A percentile compares a stretch with the other conserved stretches of the same genome.
These are phyloP conservation scores for Coleophoma cylindrospora DNA, from an alignment of 2,329 filamentous ascomycete species.

Conservation along the genomic window DNA sequence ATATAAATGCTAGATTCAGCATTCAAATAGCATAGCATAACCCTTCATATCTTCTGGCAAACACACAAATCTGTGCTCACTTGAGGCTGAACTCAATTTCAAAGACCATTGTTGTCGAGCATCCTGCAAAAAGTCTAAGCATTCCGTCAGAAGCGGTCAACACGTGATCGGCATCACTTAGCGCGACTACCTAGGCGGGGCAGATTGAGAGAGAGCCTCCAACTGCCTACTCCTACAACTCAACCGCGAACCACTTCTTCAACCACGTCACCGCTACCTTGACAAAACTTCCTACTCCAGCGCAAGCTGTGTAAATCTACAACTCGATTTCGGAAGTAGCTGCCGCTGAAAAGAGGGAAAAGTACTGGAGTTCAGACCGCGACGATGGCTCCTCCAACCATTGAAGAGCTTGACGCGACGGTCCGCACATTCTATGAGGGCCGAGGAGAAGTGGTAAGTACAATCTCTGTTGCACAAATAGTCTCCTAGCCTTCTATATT, in stretches of 20 bases:
- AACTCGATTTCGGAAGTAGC: conserved; percentile 8
- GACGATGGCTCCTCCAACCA: conserved; percentile 60
- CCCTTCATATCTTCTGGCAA: too few species aligned
- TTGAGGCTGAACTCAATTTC: too few species aligned
- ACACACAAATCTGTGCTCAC: too few species aligned
- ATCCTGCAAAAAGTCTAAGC: too few species aligned
- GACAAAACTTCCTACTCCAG: conserved; percentile 13
- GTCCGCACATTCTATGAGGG: conserved; percentile 98
- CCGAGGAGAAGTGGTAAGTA: conserved; percentile 81
- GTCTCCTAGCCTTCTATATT: neutral
- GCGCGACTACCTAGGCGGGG: too few species aligned
- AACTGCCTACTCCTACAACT: conserved; percentile 5
- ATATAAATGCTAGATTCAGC: too few species aligned
- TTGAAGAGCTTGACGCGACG: conserved; percentile 93
- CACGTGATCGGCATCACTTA: too few species aligned
- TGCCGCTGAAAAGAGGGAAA: conserved; percentile 18
- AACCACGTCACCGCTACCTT: conserved; percentile 6
- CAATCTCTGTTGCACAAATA: conserved; percentile 2
- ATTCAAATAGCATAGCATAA: too few species aligned
- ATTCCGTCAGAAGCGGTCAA: too few species aligned
- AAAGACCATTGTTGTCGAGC: too few species aligned
- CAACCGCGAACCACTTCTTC: conserved; percentile 12
- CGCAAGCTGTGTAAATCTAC: conserved; percentile 18
- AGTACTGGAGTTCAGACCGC: conserved; percentile 22
- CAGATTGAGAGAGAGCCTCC: neutral